Base-by-base conservation (phyloP, 2,329 filamentous ascomycete species). In the Neofusicoccum umdonicola region DNA sequence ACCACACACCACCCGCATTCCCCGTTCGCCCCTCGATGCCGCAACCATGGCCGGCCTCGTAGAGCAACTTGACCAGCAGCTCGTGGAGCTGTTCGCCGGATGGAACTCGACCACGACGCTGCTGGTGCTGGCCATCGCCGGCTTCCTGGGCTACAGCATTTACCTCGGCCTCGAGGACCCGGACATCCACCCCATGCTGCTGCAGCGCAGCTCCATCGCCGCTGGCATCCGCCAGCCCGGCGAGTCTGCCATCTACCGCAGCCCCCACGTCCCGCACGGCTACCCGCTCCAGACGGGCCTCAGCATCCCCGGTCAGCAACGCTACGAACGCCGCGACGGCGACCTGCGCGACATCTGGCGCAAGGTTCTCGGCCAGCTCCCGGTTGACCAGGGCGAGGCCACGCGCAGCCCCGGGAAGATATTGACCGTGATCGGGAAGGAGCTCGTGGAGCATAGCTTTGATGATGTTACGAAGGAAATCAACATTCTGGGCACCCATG, bases 281-380 rank as follows among this genome's bases (percentile, higher is more conserved):
- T 93, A 75, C 37, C 63, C 63, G 47, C 54, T 65, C n/a, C 63
- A 65, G 27, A 37, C 63, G 2, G 47, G 54, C 34, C 54, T 65
- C 54, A 65, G 47, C 54, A 60, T 65, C n/a, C 63, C 63, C 45
- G 63, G 54, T 11, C 35, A 60, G 39, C 63, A 48, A 87, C 90
- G 51, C 90, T 91, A 52, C 92, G 92, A 78, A 64, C 94, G 94
- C 56, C 88, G 90, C 64, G 89, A 96, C 76, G 95, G 95, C 50
- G 94, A 99, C 71, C 81, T 99, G 68, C 86, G 94, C 63, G 94
- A 99, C 77, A 83, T 99, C 64, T 99, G 95, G 95, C 87, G 89
- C 68, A 85, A 86, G 72, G 90, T 88, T 47, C 83, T 88, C 9
- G 83, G 82, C 63, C 92, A 91, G 57, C 81, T 85, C 8, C 78